Conservation (phyloP, 2,329 filamentous ascomycete species). For the Akanthomyces dipterigenus region DNA sequence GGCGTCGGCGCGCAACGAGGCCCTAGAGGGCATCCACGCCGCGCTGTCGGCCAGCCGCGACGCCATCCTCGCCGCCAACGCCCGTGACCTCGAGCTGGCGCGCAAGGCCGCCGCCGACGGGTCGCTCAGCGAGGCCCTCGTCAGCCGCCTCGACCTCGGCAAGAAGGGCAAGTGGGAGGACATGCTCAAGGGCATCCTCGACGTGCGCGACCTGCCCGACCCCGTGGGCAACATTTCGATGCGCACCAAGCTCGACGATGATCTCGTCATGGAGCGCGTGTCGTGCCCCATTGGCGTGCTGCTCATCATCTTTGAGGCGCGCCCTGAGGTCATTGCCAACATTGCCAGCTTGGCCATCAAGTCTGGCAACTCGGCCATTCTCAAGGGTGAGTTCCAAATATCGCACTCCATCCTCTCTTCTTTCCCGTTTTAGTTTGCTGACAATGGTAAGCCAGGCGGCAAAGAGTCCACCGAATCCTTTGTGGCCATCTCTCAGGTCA, state of each 20-base stretch:
- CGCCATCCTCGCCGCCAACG: conserved; percentile 80
- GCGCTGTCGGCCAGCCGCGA: conserved; percentile 65
- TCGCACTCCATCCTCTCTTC: neutral
- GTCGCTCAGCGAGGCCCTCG: conserved; percentile 69
- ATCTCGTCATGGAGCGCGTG: conserved; percentile 76
- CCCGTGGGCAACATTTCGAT: conserved; percentile 83
- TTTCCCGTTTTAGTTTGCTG: neutral
- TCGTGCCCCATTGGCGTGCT: conserved; percentile 96
- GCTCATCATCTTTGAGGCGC: conserved; percentile 95
- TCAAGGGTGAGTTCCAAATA: conserved; percentile 58
- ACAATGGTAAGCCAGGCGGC: conserved; percentile 49
- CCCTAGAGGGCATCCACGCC: conserved; percentile 73
- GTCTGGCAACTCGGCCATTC: conserved; percentile 91
- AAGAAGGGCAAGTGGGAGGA: conserved; percentile 92
- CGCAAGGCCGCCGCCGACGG: conserved; percentile 67
- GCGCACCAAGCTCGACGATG: conserved; percentile 79
- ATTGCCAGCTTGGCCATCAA: conserved; percentile 95
- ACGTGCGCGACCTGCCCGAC: conserved; percentile 78
- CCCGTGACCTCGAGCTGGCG: conserved; percentile 70
- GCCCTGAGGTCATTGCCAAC: conserved; percentile 96
- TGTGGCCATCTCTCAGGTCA: conserved; percentile 77
- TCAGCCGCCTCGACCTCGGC: conserved; percentile 81
- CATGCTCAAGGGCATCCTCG: conserved; percentile 91
- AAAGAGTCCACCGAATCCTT: conserved; percentile 97
- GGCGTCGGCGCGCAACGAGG: conserved; percentile 69